Evolutionary conservation across 176 grass and related monocot species (phyloP).

Genomic region (Rhynchospora breviuscula): DNA sequence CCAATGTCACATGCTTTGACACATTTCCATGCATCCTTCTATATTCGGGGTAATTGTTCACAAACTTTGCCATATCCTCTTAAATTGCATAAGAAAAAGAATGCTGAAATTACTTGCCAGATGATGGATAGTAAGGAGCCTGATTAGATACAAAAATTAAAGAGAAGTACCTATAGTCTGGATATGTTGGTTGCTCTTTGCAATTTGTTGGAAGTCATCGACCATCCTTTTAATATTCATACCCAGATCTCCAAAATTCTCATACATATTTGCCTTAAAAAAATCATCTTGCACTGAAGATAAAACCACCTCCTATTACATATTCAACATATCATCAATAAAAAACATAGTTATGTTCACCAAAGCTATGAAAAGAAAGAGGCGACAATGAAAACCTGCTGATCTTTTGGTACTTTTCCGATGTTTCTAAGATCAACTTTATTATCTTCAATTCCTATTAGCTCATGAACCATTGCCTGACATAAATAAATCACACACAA

Average conservation of each 20-base stretch:
- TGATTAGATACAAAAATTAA: slow-evolving; percentile 1
- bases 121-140: slow-evolving; percentile 14
- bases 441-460: slow-evolving; percentile 91
- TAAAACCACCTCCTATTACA: slow-evolving; percentile 80
- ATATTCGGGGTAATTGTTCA: slow-evolving; percentile 93
- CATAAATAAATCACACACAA: slow-evolving; percentile 15
- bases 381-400: slow-evolving; percentile 50
- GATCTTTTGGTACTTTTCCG: slow-evolving; percentile 80
- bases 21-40: slow-evolving; percentile 93
- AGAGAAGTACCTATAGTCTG: slow-evolving; percentile 71
- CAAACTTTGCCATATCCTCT: slow-evolving; percentile 95
- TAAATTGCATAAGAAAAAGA: slow-evolving; percentile 15
- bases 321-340: slow-evolving; percentile 31
- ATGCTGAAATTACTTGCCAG: not conserved
- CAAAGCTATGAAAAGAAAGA: not conserved
- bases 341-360: slow-evolving; percentile 23
- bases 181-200: slow-evolving; percentile 93
- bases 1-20: slow-evolving; percentile 90
- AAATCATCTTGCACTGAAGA: slow-evolving; percentile 90
- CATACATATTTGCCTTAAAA: slow-evolving; percentile 76
- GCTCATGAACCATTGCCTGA: slow-evolving; percentile 93
- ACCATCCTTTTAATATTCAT: slow-evolving; percentile 99
- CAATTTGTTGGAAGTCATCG: slow-evolving; percentile 97
- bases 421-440: slow-evolving; percentile 76
- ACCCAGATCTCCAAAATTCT: slow-evolving; percentile 97